phyloP scores from a whole-genome alignment of 345 rosid genomes.

The Citrus maxima region DNA sequence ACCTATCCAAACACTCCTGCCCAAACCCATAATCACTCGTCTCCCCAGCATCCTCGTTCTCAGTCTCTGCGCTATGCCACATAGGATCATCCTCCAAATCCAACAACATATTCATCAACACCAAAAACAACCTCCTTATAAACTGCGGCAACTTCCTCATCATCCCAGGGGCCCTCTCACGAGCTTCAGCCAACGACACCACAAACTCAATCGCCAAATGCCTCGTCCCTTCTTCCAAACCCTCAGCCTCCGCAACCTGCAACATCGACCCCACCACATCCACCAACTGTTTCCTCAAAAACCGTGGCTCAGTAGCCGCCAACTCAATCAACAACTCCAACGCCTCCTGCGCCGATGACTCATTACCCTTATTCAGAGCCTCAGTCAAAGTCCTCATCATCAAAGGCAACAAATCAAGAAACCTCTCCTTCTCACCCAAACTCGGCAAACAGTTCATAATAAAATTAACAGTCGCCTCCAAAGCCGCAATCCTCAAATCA shows the following conservation, averaged over 20 bases:
- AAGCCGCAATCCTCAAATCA: slow-evolving; percentile 53
- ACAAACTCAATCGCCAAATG: slow-evolving; percentile 66
- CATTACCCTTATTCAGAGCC: slow-evolving; percentile 53
- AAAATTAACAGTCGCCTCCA: slow-evolving; percentile 50
- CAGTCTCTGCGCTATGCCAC: slow-evolving; percentile 57
- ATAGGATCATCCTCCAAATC: slow-evolving; percentile 67
- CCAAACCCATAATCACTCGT: slow-evolving; percentile 62
- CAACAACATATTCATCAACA: slow-evolving; percentile 58
- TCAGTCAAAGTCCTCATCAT: slow-evolving; percentile 66
- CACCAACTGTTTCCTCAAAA: slow-evolving; percentile 50
- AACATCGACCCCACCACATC: slow-evolving; percentile 70
- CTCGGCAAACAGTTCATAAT: slow-evolving; percentile 47
- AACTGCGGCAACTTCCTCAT: slow-evolving; percentile 74
- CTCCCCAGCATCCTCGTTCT: slow-evolving; percentile 68
- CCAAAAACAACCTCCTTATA: slow-evolving; percentile 48
- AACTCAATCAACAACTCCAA: slow-evolving; percentile 60
- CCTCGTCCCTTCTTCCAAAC: slow-evolving; percentile 63
- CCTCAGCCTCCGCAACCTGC: slow-evolving; percentile 68
- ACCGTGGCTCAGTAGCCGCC: slow-evolving; percentile 66
- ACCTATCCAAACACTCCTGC: slow-evolving; percentile 69
- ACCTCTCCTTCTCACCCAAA: slow-evolving; percentile 45
- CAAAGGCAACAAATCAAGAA: slow-evolving; percentile 61
- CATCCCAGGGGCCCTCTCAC: slow-evolving; percentile 80
- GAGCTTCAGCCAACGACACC: slow-evolving; percentile 59
- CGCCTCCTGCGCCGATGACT: slow-evolving; percentile 70